Conservation (phyloP, 129 eudicot genomes). For the Dittrichia graveolens region DNA sequence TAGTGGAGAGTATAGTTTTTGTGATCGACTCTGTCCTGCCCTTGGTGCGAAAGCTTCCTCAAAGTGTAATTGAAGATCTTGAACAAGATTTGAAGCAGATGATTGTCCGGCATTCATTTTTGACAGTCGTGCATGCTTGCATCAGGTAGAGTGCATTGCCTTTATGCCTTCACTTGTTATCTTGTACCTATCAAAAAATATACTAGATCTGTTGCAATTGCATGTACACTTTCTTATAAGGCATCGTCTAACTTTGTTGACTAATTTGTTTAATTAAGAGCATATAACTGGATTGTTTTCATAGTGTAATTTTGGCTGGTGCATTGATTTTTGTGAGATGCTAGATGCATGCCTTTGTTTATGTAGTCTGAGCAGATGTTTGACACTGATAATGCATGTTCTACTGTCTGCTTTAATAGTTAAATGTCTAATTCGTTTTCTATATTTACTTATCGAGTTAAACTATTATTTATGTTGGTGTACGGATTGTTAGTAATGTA, state of each 20-base stretch:
- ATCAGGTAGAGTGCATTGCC: constrained; percentile 68
- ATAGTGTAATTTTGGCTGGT: constrained; percentile 12
- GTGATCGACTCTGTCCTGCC: constrained; percentile 89
- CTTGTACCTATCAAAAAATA: neutral
- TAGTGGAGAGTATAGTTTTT: constrained; percentile 90
- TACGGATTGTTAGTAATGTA: neutral
- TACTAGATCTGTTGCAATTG: constrained; percentile 12
- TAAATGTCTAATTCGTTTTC: constrained; percentile 16
- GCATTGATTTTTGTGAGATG: constrained; percentile 19
- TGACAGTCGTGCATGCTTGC: constrained; percentile 94
- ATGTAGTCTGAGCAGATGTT: constrained; percentile 19
- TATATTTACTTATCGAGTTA: no score
- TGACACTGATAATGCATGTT: neutral
- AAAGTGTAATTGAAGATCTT: constrained; percentile 79
- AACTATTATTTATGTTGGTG: neutral
- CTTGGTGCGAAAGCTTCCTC: constrained; percentile 84
- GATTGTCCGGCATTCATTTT: constrained; percentile 92
- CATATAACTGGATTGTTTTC: neutral
- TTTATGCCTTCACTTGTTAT: constrained; percentile 13
- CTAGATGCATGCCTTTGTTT: neutral
- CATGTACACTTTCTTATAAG: constrained; percentile 12
- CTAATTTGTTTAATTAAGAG: constrained; percentile 9
- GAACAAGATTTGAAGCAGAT: constrained; percentile 94
- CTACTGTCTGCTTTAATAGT: neutral
- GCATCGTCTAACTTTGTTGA: constrained; percentile 1